A percentile compares a stretch with the other conserved stretches of the same genome.
phyloP scores from a whole-genome alignment of 768 basidiomycete genomes.

The Leccinum rimulosum region DNA sequence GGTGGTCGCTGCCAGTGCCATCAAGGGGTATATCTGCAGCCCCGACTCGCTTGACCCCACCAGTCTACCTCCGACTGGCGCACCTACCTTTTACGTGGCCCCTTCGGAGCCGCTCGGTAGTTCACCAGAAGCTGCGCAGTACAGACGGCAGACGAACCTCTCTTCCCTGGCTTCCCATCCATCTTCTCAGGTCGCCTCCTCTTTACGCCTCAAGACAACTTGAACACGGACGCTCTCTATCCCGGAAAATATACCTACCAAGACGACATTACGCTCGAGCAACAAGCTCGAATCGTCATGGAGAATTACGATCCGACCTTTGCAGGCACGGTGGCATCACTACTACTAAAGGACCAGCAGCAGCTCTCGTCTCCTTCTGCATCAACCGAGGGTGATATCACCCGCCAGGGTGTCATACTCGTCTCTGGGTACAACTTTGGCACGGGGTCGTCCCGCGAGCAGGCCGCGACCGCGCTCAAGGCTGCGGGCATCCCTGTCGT shows the following conservation, averaged over 20 bases:
- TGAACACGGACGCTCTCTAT: constrained; percentile 98
- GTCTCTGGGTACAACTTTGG: constrained; percentile 98
- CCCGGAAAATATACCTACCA: constrained; percentile 99
- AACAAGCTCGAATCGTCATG: constrained; percentile 96
- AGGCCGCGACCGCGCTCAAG: constrained; percentile 96
- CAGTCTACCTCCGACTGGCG: constrained; percentile 45
- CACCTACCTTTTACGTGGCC: constrained; percentile 59
- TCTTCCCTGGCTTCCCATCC: constrained; percentile 80
- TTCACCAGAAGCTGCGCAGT: constrained; percentile 26
- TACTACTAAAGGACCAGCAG: constrained; percentile 38
- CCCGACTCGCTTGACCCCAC: constrained; percentile 65
- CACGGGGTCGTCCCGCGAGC: constrained; percentile 96
- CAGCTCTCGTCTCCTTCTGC: constrained; percentile 18
- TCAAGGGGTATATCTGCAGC: constrained; percentile 86
- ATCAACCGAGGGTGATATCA: constrained; percentile 11
- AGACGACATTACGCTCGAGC: constrained; percentile 94
- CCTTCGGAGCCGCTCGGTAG: constrained; percentile 30
- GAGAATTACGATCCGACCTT: constrained; percentile 97
- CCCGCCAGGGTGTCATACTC: constrained; percentile 69
- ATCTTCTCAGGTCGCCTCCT: constrained; percentile 82
- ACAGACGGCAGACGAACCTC: constrained; percentile 48
- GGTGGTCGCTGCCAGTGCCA: constrained; percentile 93
- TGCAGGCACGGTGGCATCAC: constrained; percentile 61
- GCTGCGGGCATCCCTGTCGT: constrained; percentile 91
- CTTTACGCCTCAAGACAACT: constrained; percentile 93